Base-by-base conservation (phyloP, 306 rosid genomes). In the Albizia julibrissin region DNA sequence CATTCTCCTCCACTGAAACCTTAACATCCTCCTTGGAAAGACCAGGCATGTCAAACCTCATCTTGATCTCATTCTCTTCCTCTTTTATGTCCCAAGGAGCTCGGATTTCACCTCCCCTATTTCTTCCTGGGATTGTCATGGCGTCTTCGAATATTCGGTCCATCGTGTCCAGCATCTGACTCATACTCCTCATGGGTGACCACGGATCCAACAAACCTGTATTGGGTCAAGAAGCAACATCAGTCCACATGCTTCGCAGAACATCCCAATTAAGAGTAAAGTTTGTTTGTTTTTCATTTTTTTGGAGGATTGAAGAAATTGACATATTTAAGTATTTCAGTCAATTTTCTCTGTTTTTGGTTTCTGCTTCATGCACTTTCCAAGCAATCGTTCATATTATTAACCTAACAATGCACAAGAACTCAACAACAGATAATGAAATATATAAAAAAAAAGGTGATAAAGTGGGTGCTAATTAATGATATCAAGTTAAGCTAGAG, bases 31-130 rank as follows among this genome's bases (percentile, higher is more conserved):
- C 94, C 76, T 91, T 94, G 13, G 92, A 86, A 1, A 94, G 89
- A 27, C 98, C 98, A 0, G 97, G 98, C 97, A 94, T 91, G 91
- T 94, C 97, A 29, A 92, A 89, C 72, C 97, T 77, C 91, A 92
- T 82, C 75, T 58, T 90, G 76, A 94, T 87, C 77, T 91, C 92
- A 2, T 91, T 46, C 42, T 94, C 97, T 5, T 88, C 89, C 1
- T 94, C 97, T 82, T 87, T 84, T 67, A 92, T 87, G 72, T 94
- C 94, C 97, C 97, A 91, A 0, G 97, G 93, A 0, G 91, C 72
- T 10, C 94, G 88, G 2, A 87, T 52, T n/a, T 87, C 89, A 0
- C 93, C 88, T 58, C 79, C 80, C 10, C 82, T n/a, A 56, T 61
- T 83, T 73, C 87, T 82, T 21, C 91, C 92, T 0, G 96, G 86